phyloP scores from a whole-genome alignment of 1,139 yeast genomes.

The Kodamaea fungicola region DNA sequence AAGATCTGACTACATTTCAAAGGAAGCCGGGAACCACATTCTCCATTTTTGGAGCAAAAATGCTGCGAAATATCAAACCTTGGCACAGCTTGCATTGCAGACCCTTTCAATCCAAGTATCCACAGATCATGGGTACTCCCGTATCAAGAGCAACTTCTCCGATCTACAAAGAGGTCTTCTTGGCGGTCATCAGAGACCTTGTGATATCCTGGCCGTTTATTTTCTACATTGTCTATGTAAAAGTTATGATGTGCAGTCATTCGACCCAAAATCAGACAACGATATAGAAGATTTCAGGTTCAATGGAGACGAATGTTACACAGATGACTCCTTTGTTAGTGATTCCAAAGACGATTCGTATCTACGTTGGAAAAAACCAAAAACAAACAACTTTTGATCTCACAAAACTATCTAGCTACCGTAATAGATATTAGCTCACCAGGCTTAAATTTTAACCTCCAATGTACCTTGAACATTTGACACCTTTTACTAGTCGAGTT shows the following conservation, averaged over 20 bases:
- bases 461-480: too few relatives aligned
- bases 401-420: too few relatives aligned
- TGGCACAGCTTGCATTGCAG: slow-evolving; percentile 14
- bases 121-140: slow-evolving; percentile 13
- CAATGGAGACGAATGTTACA: slow-evolving; percentile 1
- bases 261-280: slow-evolving; percentile 17
- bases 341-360: slow-evolving; percentile 2
- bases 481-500: too few relatives aligned
- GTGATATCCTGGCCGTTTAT: slow-evolving; percentile 19
- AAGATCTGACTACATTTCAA: slow-evolving; percentile 9
- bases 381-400: too few relatives aligned
- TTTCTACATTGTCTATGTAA: slow-evolving; percentile 19
- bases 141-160: slow-evolving; percentile 16
- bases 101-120: slow-evolving; percentile 17
- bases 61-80: slow-evolving; percentile 13
- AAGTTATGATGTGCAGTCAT: slow-evolving; percentile 17
- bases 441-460: too few relatives aligned
- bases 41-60: slow-evolving; percentile 21
- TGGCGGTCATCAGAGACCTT: slow-evolving; percentile 6
- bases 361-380: too few relatives aligned
- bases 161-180: slow-evolving; percentile 10
- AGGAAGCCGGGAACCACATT: slow-evolving; percentile 16
- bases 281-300: slow-evolving; percentile 19
- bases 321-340: slow-evolving; percentile 3
- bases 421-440: too few relatives aligned